phyloP scores from a whole-genome alignment of 2,329 filamentous ascomycete genomes.

The Ceratocystis colombiana region DNA sequence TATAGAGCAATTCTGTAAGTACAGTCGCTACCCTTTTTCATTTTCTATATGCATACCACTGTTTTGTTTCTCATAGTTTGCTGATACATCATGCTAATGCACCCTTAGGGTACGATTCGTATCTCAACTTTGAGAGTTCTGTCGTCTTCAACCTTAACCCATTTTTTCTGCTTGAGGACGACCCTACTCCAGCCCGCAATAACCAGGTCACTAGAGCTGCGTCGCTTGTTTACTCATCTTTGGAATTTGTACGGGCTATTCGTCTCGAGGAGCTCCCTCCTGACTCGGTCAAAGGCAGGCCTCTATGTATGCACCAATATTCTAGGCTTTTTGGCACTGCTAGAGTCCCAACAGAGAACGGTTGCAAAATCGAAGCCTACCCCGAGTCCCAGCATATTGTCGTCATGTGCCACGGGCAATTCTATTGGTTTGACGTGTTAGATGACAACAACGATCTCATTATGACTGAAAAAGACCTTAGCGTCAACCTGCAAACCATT shows the following conservation, averaged over 20 bases:
- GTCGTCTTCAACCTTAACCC: constrained; percentile 96
- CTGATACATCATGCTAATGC: constrained; percentile 14
- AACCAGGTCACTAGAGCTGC: constrained; percentile 83
- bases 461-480: constrained; percentile 91
- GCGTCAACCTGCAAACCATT: constrained; percentile 83
- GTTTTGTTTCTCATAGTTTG: neutral
- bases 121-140: constrained; percentile 93
- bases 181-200: constrained; percentile 89
- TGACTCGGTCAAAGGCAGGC: constrained; percentile 71
- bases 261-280: constrained; percentile 86
- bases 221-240: constrained; percentile 77
- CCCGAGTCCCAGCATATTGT: constrained; percentile 87
- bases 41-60: neutral
- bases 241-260: constrained; percentile 88
- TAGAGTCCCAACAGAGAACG: constrained; percentile 83
- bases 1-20: constrained; percentile 96
- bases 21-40: too few species aligned
- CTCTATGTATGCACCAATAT: constrained; percentile 97
- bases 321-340: constrained; percentile 91
- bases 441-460: constrained; percentile 91
- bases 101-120: constrained; percentile 87
- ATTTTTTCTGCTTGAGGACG: constrained; percentile 94
- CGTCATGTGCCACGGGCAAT: constrained; percentile 86
- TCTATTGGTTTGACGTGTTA: constrained; percentile 98
- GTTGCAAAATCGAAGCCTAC: constrained; percentile 92